Evolutionary conservation across 495 filamentous ascomycete genomes (phyloP).

Genomic region (Usnea hakonensis): DNA sequence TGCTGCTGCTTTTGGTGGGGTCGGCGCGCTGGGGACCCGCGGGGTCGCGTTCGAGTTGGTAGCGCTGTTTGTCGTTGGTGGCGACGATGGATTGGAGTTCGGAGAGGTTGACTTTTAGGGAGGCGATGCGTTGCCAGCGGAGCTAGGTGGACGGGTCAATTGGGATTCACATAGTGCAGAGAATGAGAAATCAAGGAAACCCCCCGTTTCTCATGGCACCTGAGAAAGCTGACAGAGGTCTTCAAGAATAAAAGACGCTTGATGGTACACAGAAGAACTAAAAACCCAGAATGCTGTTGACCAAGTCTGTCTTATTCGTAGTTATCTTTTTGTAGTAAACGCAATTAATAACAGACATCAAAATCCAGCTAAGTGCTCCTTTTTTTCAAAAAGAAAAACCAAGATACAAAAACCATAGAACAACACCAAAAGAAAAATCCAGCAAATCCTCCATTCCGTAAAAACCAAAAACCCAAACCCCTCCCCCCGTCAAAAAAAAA

Average conservation of each 20-base stretch:
- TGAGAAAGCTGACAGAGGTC: not conserved
- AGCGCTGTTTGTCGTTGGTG: constrained; percentile 85
- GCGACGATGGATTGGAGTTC: constrained; percentile 67
- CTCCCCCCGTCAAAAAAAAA: not conserved
- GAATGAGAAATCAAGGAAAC: not conserved
- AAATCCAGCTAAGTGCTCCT: not conserved
- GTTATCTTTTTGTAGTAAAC: not conserved
- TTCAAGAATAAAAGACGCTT: no score
- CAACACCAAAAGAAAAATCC: constrained; percentile 32
- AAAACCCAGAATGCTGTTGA: not conserved
- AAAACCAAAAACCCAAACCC: not conserved
- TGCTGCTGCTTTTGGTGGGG: constrained; percentile 8
- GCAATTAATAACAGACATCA: not conserved
- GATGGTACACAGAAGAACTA: not conserved
- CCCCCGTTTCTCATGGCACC: not conserved
- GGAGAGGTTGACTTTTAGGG: constrained; percentile 59
- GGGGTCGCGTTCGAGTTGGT: constrained; percentile 42
- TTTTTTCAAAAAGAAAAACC: not conserved
- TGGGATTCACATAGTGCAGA: not conserved
- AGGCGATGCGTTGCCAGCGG: constrained; percentile 58
- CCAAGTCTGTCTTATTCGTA: not conserved
- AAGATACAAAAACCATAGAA: not conserved
- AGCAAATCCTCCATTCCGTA: constrained; percentile 76
- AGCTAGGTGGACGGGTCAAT: constrained; percentile 40
- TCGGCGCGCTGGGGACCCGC: constrained; percentile 54